Evolutionary conservation across 2,329 filamentous ascomycete species (phyloP).

Genomic region (Paramyrothecium sp.): DNA sequence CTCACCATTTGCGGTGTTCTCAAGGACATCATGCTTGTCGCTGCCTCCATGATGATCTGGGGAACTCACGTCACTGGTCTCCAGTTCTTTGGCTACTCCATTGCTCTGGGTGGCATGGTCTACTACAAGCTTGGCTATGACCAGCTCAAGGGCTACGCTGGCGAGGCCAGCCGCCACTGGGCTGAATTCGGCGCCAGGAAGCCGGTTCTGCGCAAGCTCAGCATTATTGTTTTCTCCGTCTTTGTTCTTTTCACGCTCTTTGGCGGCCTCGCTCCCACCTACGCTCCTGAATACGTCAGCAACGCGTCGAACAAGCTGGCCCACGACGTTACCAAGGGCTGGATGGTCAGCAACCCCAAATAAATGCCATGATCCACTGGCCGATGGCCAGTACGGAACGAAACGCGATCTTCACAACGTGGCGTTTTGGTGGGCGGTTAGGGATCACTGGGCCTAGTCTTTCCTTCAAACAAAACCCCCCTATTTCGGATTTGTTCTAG

Average conservation of each 20-base stretch:
- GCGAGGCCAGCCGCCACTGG: slow-evolving; percentile 74
- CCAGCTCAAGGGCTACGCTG: slow-evolving; percentile 76
- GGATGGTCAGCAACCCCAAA: slow-evolving; percentile 25
- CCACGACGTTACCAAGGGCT: slow-evolving; percentile 46
- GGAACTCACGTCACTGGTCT: slow-evolving; percentile 70
- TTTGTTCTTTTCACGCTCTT: slow-evolving; percentile 70
- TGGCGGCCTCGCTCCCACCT: slow-evolving; percentile 62
- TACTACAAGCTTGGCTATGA: slow-evolving; percentile 87
- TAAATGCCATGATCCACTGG: slow-evolving; percentile 12
- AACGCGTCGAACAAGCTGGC: slow-evolving; percentile 47
- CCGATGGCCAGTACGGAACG: neutral
- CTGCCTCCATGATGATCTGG: slow-evolving; percentile 80
- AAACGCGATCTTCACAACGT: slow-evolving; percentile 12
- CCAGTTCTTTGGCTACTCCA: slow-evolving; percentile 81
- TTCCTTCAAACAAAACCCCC: slow-evolving; percentile 15
- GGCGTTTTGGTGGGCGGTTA: slow-evolving; percentile 26
- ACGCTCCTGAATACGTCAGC: slow-evolving; percentile 46
- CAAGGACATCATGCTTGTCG: slow-evolving; percentile 82
- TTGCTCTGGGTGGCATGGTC: slow-evolving; percentile 71
- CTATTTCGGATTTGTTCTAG: slow-evolving; percentile 19
- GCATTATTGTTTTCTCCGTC: slow-evolving; percentile 64
- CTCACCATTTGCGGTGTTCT: slow-evolving; percentile 85
- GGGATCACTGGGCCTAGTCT: slow-evolving; percentile 26
- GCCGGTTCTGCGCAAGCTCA: slow-evolving; percentile 75
- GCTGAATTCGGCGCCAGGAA: slow-evolving; percentile 78